Evolutionary conservation across 2,329 filamentous ascomycete species (phyloP).

Genomic region (Cercospora citrullina): DNA sequence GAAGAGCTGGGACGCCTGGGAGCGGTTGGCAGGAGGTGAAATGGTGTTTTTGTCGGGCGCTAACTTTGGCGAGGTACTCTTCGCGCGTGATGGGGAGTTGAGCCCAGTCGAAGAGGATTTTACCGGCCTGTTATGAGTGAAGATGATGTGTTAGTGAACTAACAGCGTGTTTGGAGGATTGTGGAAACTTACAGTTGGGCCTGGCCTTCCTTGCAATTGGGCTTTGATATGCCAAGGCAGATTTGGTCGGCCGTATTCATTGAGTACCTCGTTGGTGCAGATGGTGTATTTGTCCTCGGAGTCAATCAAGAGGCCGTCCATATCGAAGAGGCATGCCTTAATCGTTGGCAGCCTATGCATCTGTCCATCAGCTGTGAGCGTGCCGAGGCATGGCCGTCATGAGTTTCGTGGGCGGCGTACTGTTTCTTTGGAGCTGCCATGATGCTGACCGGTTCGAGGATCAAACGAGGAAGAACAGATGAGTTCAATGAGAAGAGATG

Average conservation of each 20-base stretch:
- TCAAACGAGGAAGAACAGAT: neutral
- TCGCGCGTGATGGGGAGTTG: slow-evolving; percentile 73
- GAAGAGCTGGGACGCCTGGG: slow-evolving; percentile 71
- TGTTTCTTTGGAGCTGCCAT: slow-evolving; percentile 10
- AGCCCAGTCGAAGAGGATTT: slow-evolving; percentile 78
- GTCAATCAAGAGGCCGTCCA: slow-evolving; percentile 95
- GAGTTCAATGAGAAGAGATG: neutral
- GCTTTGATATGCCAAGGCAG: slow-evolving; percentile 97
- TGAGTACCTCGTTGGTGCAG: slow-evolving; percentile 79
- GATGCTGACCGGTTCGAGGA: neutral
- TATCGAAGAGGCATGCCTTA: slow-evolving; percentile 93
- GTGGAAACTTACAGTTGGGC: slow-evolving; percentile 42
- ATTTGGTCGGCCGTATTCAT: slow-evolving; percentile 67
- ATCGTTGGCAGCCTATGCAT: slow-evolving; percentile 63
- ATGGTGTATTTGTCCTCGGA: slow-evolving; percentile 87
- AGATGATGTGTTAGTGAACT: neutral
- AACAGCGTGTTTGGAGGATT: neutral
- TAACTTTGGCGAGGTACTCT: slow-evolving; percentile 63
- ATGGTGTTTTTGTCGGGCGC: slow-evolving; percentile 64
- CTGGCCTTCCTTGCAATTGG: slow-evolving; percentile 70
- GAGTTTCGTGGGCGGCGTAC: slow-evolving; percentile 7
- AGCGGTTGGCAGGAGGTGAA: slow-evolving; percentile 77
- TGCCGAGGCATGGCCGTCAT: neutral
- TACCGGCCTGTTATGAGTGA: slow-evolving; percentile 45
- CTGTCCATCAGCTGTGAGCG: slow-evolving; percentile 27